Percentiles rank a stretch among this genome's conserved stretches.
phyloP scores from a whole-genome alignment of 352 stramenopile species.

The Salisapilia sapeloensis region DNA sequence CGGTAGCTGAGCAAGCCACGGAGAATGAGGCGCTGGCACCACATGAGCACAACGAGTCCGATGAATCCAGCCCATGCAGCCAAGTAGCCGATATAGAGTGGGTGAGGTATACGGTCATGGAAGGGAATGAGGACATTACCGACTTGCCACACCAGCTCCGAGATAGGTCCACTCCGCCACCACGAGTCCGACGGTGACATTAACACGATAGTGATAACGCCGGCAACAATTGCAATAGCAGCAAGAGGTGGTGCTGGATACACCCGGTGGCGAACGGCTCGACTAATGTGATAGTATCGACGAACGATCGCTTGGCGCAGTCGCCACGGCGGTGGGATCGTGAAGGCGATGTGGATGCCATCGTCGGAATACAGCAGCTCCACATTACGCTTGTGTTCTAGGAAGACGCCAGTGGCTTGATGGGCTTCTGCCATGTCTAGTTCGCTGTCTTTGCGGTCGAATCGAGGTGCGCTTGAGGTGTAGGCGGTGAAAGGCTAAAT shows the following conservation, averaged over 20 bases:
- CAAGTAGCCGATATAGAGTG: slow-evolving; percentile 72
- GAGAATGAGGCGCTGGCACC: slow-evolving; percentile 64
- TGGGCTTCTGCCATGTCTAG: slow-evolving; percentile 75
- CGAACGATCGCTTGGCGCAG: slow-evolving; percentile 43
- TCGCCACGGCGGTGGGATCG: slow-evolving; percentile 63
- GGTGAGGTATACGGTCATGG: slow-evolving; percentile 29
- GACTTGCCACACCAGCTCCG: slow-evolving; percentile 62
- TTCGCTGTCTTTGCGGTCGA: too few relatives aligned
- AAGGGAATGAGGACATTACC: slow-evolving; percentile 69
- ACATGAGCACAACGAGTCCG: slow-evolving; percentile 73
- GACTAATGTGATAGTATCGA: slow-evolving; percentile 52
- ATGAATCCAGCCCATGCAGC: slow-evolving; percentile 67
- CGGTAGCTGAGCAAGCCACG: slow-evolving; percentile 74
- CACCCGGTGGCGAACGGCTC: slow-evolving; percentile 43
- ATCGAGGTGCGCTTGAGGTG: too few relatives aligned
- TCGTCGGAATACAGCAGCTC: slow-evolving; percentile 76
- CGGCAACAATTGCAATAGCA: slow-evolving; percentile 33
- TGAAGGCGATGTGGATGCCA: slow-evolving; percentile 70
- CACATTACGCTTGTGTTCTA: slow-evolving; percentile 74
- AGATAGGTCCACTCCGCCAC: slow-evolving; percentile 63
- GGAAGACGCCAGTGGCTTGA: slow-evolving; percentile 70
- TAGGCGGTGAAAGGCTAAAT: too few relatives aligned
- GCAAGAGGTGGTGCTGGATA: slow-evolving; percentile 60
- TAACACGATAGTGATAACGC: slow-evolving; percentile 40
- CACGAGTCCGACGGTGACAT: slow-evolving; percentile 56